A percentile compares a stretch with the other conserved stretches of the same genome.
Conservation (phyloP, 2,329 filamentous ascomycete species). For the Rugonectria rugulosa region DNA sequence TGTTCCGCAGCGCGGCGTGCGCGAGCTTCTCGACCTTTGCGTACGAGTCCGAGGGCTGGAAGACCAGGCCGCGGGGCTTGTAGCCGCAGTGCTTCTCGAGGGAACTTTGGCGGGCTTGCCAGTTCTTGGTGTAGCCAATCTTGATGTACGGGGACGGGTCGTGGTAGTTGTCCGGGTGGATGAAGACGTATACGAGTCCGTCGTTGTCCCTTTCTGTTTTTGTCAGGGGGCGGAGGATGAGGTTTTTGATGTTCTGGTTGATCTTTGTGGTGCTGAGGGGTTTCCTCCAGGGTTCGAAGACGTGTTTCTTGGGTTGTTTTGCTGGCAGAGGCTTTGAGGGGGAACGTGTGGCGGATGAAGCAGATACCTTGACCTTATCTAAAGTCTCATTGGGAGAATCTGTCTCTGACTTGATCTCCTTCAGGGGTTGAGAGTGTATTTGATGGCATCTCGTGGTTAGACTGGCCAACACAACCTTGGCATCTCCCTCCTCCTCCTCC, state of each 20-base stretch:
- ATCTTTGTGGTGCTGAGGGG: conserved; percentile 7
- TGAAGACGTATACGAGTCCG: conserved; percentile 39
- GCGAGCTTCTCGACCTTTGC: conserved; percentile 41
- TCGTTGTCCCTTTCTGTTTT: background rate
- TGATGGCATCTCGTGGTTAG: too few relatives aligned
- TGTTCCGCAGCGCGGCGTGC: conserved; percentile 38
- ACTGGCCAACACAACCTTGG: background rate
- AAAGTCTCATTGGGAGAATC: background rate
- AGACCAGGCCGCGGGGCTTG: conserved; percentile 24
- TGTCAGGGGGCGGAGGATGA: conserved; percentile 18
- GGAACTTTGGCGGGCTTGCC: conserved; percentile 31
- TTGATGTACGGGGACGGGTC: conserved; percentile 35
- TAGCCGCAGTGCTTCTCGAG: conserved; percentile 39
- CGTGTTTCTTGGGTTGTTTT: conserved; percentile 16
- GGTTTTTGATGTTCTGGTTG: conserved; percentile 29
- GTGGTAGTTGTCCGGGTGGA: conserved; percentile 28
- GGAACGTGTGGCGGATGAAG: background rate
- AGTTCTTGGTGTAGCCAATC: conserved; percentile 39
- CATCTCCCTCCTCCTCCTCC: conserved; percentile 18
- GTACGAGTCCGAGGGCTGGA: conserved; percentile 30
- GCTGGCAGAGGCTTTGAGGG: background rate
- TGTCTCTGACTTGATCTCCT: conserved; percentile 5
- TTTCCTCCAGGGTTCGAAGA: conserved; percentile 28
- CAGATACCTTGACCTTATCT: background rate
- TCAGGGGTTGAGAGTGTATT: too few relatives aligned